Conservation (phyloP, 306 rosid species). For the Quercus bicolor region DNA sequence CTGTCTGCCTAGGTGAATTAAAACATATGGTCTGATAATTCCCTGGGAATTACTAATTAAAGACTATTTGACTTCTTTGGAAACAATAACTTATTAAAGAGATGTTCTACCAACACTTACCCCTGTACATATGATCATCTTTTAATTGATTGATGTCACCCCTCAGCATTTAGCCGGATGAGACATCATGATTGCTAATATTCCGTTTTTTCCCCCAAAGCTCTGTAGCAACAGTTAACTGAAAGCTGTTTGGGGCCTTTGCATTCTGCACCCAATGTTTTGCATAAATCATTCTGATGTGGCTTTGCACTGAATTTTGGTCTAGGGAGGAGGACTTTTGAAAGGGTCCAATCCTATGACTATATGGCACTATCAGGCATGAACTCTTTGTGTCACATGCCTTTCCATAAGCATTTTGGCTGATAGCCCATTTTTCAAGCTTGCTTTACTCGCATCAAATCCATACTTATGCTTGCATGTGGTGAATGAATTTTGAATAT, state of each 20-base stretch:
- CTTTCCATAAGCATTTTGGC: neutral
- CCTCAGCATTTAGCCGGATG: neutral
- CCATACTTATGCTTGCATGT: neutral
- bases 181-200: neutral
- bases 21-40: too few species aligned
- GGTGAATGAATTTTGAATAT: neutral
- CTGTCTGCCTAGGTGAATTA: too few species aligned
- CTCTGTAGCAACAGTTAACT: neutral
- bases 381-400: neutral
- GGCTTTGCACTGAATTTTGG: neutral
- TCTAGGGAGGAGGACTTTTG: neutral
- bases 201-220: neutral
- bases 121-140: neutral
- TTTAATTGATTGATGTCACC: neutral
- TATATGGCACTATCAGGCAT: neutral
- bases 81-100: too few species aligned
- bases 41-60: too few species aligned
- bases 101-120: too few species aligned
- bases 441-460: neutral
- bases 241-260: neutral
- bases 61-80: too few species aligned
- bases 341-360: neutral
- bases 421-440: neutral
- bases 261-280: neutral
- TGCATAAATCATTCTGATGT: neutral